phyloP scores from a whole-genome alignment of 257 asterid genomes.

The Craterostigma plantagineum region DNA sequence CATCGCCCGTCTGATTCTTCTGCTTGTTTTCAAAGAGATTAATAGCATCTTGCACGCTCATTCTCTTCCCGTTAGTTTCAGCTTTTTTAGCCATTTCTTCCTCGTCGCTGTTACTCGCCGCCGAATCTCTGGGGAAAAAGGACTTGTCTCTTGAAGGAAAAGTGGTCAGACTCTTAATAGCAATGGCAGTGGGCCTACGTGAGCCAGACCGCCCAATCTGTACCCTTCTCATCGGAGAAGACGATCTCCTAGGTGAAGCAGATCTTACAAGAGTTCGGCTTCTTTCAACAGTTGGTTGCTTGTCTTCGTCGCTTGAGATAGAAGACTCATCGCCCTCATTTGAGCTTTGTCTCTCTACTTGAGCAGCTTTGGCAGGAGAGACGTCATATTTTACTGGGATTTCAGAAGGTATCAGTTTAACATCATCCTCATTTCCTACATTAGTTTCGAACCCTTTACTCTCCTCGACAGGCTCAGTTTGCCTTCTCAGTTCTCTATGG shows the following conservation, averaged over 20 bases:
- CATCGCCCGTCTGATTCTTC: constrained; percentile 42
- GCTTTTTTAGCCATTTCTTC: constrained; percentile 44
- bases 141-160: constrained; percentile 55
- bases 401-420: constrained; percentile 19
- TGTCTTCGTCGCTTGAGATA: constrained; percentile 66
- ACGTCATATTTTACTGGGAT: constrained; percentile 46
- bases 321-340: constrained; percentile 57
- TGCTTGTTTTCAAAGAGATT: constrained; percentile 89
- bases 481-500: constrained; percentile 24
- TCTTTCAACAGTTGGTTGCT: constrained; percentile 41
- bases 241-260: constrained; percentile 89
- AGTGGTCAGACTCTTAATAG: constrained; percentile 62
- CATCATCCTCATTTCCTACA: constrained; percentile 8
- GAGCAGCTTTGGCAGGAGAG: constrained; percentile 90
- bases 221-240: constrained; percentile 96
- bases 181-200: constrained; percentile 76
- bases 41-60: constrained; percentile 94
- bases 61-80: constrained; percentile 36
- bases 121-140: constrained; percentile 26
- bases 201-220: constrained; percentile 92
- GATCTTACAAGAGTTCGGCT: constrained; percentile 60
- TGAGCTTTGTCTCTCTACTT: constrained; percentile 65
- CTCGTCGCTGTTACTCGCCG: constrained; percentile 33
- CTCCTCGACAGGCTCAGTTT: constrained; percentile 12
- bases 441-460: too few relatives aligned